Conservation (phyloP, 176 grass and related monocot species). For the Musa beccarii region DNA sequence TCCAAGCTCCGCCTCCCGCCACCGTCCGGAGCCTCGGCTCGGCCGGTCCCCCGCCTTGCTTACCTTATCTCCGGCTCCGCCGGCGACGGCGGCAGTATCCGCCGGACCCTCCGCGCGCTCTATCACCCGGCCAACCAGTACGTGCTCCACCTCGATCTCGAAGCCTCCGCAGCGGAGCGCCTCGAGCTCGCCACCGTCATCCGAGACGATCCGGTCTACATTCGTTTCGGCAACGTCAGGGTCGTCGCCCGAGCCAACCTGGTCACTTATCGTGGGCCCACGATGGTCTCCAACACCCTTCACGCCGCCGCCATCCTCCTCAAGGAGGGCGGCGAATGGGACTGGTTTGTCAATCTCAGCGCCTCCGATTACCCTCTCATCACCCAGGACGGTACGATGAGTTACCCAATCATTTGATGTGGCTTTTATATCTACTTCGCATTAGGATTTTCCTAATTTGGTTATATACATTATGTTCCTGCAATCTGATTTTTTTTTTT, state of each 20-base stretch:
- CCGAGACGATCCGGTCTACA: not conserved
- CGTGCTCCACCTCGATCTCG: conserved; percentile 13
- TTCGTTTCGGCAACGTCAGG: conserved; percentile 1
- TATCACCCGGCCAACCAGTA: conserved; percentile 12
- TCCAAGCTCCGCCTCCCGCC: not conserved
- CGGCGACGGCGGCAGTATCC: not conserved
- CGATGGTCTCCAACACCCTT: conserved; percentile 15
- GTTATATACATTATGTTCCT: not conserved
- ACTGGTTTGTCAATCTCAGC: conserved; percentile 20
- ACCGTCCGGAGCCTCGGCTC: not conserved
- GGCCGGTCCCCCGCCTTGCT: conserved; percentile 2
- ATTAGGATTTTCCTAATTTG: not conserved
- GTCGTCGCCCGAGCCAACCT: conserved; percentile 5
- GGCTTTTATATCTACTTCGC: not conserved
- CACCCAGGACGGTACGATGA: conserved; percentile 7
- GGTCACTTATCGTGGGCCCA: conserved; percentile 9
- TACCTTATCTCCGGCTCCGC: conserved; percentile 12
- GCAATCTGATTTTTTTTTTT: not conserved
- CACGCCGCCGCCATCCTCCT: conserved; percentile 13
- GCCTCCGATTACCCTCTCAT: conserved; percentile 18
- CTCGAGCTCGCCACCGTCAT: not conserved
- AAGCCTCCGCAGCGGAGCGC: not conserved
- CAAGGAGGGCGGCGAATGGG: conserved; percentile 4
- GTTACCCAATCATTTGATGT: not conserved
- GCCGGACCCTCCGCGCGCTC: conserved; percentile 3